Evolutionary conservation across 2,329 filamentous ascomycete genomes (phyloP), one percentile per base, ranked within the genome.

Genomic region (Colletotrichum sp.): DNA sequence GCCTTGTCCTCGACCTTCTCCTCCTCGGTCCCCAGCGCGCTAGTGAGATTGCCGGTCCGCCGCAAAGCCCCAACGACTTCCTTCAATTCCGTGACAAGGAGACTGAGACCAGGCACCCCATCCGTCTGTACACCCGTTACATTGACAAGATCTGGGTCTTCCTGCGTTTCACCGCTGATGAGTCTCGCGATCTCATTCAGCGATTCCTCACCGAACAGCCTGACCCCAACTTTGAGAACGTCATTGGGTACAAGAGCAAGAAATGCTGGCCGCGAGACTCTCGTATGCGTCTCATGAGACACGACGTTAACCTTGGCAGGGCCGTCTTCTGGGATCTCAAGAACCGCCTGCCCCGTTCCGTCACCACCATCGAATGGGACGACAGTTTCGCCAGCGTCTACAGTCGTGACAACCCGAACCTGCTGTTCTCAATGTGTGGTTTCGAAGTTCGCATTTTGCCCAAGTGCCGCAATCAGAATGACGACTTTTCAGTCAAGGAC

Each of bases 71-170:
- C 14, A 99, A 99, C 81, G 97, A 99, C 82, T 99, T 99, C 87
- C 87, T 99, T 77, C 97, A 99, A 83, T 99, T 98, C 90, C 93
- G 95, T 75, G 97, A 99, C 81, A 92, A 95, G 32, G 95, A 96
- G 78, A 97, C 96, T 0, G 97, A 99, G 86, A 94, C 94, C 1
- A 94, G 94, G 81, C 97, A 99, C 83, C 97, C 97, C 0, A 99
- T 99, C 78, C 94, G 97, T 79, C 89, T 99, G n/a, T 99, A 99
- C 87, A 98, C 96, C 13, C 91, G 97, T 81, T 99, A 99, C 83
- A 96, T 99, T 78, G 97, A 99, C 87, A 97, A 95, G 84, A 98
- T 99, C 71, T 99, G 97, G 96, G 95, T 99, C 7, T 98, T 98
- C 88, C 92, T 98, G 83, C 91, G 97, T 68, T 99, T 99, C 84